These are phyloP conservation scores for Prunus campanulata DNA, from an alignment of 306 rosid species.

Conservation along the genomic window DNA sequence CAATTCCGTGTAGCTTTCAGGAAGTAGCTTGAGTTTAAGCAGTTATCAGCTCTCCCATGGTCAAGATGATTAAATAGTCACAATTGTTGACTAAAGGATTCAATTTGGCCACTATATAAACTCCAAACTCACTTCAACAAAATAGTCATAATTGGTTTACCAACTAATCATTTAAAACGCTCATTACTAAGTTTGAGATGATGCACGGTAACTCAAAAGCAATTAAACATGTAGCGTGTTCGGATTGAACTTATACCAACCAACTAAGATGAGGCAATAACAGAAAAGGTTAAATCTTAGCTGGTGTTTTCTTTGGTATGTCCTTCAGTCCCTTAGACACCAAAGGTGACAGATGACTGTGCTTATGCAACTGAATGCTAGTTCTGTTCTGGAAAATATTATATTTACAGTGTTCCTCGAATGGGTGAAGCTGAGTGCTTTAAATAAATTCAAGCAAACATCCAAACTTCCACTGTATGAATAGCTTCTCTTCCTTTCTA, in stretches of 20 bases:
- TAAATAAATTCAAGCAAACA: background rate
- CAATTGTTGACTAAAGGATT: slow-evolving; percentile 2
- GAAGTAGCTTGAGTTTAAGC: background rate
- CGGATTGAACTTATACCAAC: background rate
- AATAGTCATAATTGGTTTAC: background rate
- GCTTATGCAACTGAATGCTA: background rate
- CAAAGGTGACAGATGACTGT: background rate
- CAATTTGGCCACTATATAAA: background rate
- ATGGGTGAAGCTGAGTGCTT: background rate
- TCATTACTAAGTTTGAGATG: background rate
- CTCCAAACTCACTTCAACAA: slow-evolving; percentile 3
- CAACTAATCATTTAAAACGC: background rate
- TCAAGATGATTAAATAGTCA: background rate
- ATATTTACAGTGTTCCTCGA: background rate
- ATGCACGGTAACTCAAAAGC: background rate
- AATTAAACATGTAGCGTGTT: background rate
- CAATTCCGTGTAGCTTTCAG: background rate
- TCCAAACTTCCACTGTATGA: background rate
- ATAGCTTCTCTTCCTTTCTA: too few relatives aligned
- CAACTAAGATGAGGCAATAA: background rate
- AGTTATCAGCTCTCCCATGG: background rate
- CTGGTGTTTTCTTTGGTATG: background rate
- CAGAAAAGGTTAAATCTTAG: background rate
- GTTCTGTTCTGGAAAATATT: background rate
- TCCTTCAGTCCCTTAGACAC: background rate